Base-by-base conservation (phyloP, 768 basidiomycete species). In the Calvatia gigantea region DNA sequence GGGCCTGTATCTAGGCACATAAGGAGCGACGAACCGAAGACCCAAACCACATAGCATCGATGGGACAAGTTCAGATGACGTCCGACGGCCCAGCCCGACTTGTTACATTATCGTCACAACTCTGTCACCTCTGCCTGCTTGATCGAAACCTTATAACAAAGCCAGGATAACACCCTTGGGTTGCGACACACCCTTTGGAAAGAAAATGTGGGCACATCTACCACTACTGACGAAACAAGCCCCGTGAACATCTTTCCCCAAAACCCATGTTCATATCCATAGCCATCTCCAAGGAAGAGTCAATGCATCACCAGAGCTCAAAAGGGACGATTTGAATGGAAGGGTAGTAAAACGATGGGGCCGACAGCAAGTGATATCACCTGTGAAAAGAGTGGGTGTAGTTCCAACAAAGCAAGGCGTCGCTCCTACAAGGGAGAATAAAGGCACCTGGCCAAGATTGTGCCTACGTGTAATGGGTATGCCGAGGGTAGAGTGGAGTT, bases 311-410 rank as follows among this genome's bases (percentile, higher is more conserved):
- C 87, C 87, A 0, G 87, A 90, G 1, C 89, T 87, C 27, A 84
- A 83, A 9, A 85, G 83, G 65, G 88, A 87, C 4, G 86, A 73
- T 66, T 90, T 86, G 0, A 86, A 81, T 0, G 87, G 82, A 46
- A 86, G 67, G 15, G 86, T 85, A 61, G 89, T 39, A 90, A 62
- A 2, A 89, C 86, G 5, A n/a, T n/a, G n/a, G n/a, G n/a, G n/a
- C n/a, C n/a, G n/a, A n/a, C 88, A 86, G 48, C 86, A 89, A 87
- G 89, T 89, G 58, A 87, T 80, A 75, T 86, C 69, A 51, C 66
- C 68, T 6, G 64, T 64, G 48, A 86, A 86, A n/a, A n/a, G 72
- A 76, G 59, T 87, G 88, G 7, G 80, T 87, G 64, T 87, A 91
- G 68, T 91, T 90, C 89, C 89, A 91, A 44, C 83, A 89, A 23